phyloP scores from a whole-genome alignment of 805 yeast species.

The Sugiyamaella qingdaonensis region DNA sequence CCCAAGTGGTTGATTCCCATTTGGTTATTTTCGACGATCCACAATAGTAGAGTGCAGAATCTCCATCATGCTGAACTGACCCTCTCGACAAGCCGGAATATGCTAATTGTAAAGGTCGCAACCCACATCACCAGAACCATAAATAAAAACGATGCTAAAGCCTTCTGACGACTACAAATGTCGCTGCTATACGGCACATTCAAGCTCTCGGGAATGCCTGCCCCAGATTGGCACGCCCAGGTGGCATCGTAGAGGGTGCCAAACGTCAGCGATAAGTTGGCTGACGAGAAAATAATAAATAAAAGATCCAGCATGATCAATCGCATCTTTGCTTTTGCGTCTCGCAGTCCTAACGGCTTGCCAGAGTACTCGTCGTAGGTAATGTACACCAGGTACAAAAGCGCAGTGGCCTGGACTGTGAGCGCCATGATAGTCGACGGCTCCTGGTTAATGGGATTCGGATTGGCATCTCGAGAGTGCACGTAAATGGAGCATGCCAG shows the following conservation, averaged over 20 bases:
- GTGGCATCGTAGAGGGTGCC: constrained; percentile 72
- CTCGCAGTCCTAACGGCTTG: constrained; percentile 84
- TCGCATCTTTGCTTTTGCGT: constrained; percentile 78
- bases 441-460: constrained; percentile 53
- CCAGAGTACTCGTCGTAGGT: constrained; percentile 90
- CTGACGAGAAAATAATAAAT: constrained; percentile 84
- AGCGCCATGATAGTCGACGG: constrained; percentile 93
- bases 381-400: constrained; percentile 73
- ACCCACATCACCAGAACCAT: constrained; percentile 79
- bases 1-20: no score
- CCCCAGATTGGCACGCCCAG: constrained; percentile 63
- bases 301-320: constrained; percentile 76
- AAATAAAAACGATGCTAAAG: constrained; percentile 74
- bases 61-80: constrained; percentile 27
- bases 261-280: constrained; percentile 81
- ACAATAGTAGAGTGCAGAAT: no score
- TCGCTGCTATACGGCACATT: constrained; percentile 37
- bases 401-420: constrained; percentile 73
- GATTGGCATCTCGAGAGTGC: constrained; percentile 32
- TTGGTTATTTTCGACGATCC: no score
- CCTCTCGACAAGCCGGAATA: constrained; percentile 70
- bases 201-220: constrained; percentile 27
- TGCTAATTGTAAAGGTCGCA: constrained; percentile 74
- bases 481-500: constrained; percentile 53
- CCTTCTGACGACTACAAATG: constrained; percentile 75